These are phyloP conservation scores for Xylaria intraflava DNA, from an alignment of 495 filamentous ascomycete genomes.

Conservation along the genomic window DNA sequence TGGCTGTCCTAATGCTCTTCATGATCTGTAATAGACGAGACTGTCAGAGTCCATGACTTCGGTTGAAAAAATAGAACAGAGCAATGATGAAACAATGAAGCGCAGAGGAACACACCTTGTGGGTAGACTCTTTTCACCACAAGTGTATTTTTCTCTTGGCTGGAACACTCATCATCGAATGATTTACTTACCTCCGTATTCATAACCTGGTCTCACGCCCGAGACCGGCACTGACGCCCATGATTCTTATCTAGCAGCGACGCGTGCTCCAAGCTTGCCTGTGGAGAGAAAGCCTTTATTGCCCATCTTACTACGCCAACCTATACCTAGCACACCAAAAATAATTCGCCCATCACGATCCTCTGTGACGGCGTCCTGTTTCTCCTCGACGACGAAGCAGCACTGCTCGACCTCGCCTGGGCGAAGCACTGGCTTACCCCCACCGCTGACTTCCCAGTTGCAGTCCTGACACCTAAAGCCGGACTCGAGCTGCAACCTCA, in stretches of 20 bases:
- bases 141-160: too few relatives aligned
- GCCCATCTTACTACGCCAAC: conserved; percentile 86
- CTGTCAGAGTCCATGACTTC: too few relatives aligned
- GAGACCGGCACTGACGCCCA: neutral
- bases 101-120: too few relatives aligned
- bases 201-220: neutral
- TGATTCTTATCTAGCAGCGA: conserved; percentile 7
- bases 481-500: conserved; percentile 43
- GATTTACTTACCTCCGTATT: too few relatives aligned
- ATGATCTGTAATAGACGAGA: too few relatives aligned
- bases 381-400: conserved; percentile 72
- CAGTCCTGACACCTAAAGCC: conserved; percentile 42
- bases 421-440: conserved; percentile 59
- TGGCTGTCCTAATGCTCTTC: too few relatives aligned
- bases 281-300: conserved; percentile 83
- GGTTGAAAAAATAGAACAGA: too few relatives aligned
- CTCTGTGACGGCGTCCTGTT: conserved; percentile 29
- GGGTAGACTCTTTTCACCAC: too few relatives aligned
- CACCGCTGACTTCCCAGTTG: conserved; percentile 46
- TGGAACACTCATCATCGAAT: too few relatives aligned
- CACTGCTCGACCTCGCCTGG: conserved; percentile 87
- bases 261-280: conserved; percentile 62
- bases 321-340: conserved; percentile 76
- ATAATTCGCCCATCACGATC: conserved; percentile 55
- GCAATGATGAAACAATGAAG: too few relatives aligned